Evolutionary conservation across 495 filamentous ascomycete species (phyloP), one percentile per base, ranked within the genome.

Genomic region (Neurospora intermedia): DNA sequence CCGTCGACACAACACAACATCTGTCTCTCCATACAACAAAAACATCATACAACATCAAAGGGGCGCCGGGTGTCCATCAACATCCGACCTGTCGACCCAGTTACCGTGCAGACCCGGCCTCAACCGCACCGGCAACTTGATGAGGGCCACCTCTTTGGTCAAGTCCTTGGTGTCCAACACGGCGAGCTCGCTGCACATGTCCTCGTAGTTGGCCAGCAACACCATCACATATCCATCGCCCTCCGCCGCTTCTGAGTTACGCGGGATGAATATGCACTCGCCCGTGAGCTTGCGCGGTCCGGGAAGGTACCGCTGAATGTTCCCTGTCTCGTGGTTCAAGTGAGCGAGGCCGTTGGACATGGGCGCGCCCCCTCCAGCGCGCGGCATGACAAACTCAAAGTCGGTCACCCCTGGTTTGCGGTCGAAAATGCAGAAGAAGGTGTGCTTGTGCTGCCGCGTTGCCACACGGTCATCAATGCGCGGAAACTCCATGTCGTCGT

Each of bases 181-280:
- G 54, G 71, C 70, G 69, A 74, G 59, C 73, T 74, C 73, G 39
- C 73, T 74, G 18, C 70, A 48, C 70, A 74, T 72, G 7, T 59
- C 35, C 46, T 71, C 70, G 43, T 74, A 74, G 76, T 85, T 85
- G 70, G 87, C 87, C 72, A 87, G 77, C 38, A 88, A 77, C 23
- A 80, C 83, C 38, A 85, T 78, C 5, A 88, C 71, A 74, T 86
- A 88, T 11, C 87, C 86, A 73, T 87, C 86, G 3, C 84, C 86
- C 73, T 87, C 86, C 15, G n/a, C 70, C 1, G 66, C 73, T 3
- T 77, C 76, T 20, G 78, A 79, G 3, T 73, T 43, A 46, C 79
- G 77, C 0, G 86, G 87, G 48, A 87, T 83, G 69, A 88, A 88
- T 2, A 85, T 81, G 0, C 86, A 85, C 74, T 88, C 86, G 73